phyloP scores from a whole-genome alignment of 306 rosid genomes.

The Trifolium subterraneum region DNA sequence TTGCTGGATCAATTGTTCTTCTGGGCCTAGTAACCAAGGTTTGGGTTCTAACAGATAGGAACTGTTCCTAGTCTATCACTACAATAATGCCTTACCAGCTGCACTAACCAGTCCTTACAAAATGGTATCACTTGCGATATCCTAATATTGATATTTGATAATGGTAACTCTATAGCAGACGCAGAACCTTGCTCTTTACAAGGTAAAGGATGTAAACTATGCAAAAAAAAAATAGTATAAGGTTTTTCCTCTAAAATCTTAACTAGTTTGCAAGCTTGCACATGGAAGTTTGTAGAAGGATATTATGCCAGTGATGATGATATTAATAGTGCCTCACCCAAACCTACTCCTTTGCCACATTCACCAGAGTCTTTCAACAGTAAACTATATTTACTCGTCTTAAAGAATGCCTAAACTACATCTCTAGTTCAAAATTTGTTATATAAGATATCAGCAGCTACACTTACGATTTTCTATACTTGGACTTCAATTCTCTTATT shows the following conservation, averaged over 20 bases:
- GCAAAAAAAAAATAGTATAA: conserved; percentile 16
- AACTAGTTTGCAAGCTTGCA: conserved; percentile 19
- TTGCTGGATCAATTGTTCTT: too few relatives aligned
- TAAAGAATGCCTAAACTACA: conserved; percentile 29
- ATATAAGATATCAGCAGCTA: conserved; percentile 25
- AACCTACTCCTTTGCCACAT: conserved; percentile 25
- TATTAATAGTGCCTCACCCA: conserved; percentile 5
- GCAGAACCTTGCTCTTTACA: conserved; percentile 12
- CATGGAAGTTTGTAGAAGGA: conserved; percentile 1
- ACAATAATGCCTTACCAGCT: conserved; percentile 19
- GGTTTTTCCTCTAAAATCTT: conserved; percentile 18
- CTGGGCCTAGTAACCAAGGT: too few relatives aligned
- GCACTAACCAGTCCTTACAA: conserved; percentile 11
- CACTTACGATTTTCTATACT: conserved; percentile 24
- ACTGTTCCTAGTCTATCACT: not conserved
- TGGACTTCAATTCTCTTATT: conserved; percentile 19
- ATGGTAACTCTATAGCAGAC: conserved; percentile 9
- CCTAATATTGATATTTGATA: not conserved
- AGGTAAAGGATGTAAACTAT: conserved; percentile 15
- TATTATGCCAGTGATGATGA: conserved; percentile 14
- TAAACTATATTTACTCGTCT: not conserved
- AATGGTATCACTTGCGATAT: conserved; percentile 7
- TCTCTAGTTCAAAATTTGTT: conserved; percentile 9
- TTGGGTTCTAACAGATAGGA: too few relatives aligned
- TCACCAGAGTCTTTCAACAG: conserved; percentile 28